Percentiles rank a stretch among this genome's conserved stretches.
Evolutionary conservation across 2,329 filamentous ascomycete species (phyloP).

Genomic region (Sclerotiophoma versabilis): DNA sequence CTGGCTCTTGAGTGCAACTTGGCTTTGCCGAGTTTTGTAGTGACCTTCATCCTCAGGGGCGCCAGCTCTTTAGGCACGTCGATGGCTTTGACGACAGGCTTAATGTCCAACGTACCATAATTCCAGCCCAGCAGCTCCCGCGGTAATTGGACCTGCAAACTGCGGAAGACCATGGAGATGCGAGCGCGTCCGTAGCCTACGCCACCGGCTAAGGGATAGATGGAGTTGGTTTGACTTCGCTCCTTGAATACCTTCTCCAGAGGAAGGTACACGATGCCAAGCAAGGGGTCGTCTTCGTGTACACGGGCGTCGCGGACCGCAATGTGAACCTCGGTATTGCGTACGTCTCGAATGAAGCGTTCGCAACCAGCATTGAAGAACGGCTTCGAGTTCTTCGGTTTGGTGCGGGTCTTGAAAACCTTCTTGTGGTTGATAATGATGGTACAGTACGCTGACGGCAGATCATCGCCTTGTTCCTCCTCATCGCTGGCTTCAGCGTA

Average conservation of each 20-base stretch:
- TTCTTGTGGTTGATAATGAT: constrained; percentile 77
- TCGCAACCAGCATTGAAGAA: constrained; percentile 82
- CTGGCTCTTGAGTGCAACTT: constrained; percentile 61
- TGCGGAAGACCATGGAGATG: constrained; percentile 76
- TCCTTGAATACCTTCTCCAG: constrained; percentile 68
- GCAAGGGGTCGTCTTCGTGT: constrained; percentile 71
- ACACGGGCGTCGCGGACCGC: constrained; percentile 71
- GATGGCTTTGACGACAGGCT: constrained; percentile 59
- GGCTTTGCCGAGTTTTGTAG: constrained; percentile 63
- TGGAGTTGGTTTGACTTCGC: constrained; percentile 69
- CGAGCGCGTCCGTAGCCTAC: constrained; percentile 74
- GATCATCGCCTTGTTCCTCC: constrained; percentile 66
- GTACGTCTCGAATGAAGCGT: constrained; percentile 73
- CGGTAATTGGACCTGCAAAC: constrained; percentile 68
- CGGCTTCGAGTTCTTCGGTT: constrained; percentile 78
- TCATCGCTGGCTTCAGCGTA: constrained; percentile 63
- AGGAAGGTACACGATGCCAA: constrained; percentile 74
- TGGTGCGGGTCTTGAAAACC: constrained; percentile 73
- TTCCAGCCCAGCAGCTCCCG: constrained; percentile 71
- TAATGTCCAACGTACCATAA: constrained; percentile 72
- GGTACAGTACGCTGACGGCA: constrained; percentile 75
- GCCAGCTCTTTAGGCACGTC: constrained; percentile 59
- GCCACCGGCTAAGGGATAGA: constrained; percentile 73
- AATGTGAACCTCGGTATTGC: constrained; percentile 70
- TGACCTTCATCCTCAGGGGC: constrained; percentile 65